Conservation (phyloP, 2,329 filamentous ascomycete species). For the Phoma sp. region DNA sequence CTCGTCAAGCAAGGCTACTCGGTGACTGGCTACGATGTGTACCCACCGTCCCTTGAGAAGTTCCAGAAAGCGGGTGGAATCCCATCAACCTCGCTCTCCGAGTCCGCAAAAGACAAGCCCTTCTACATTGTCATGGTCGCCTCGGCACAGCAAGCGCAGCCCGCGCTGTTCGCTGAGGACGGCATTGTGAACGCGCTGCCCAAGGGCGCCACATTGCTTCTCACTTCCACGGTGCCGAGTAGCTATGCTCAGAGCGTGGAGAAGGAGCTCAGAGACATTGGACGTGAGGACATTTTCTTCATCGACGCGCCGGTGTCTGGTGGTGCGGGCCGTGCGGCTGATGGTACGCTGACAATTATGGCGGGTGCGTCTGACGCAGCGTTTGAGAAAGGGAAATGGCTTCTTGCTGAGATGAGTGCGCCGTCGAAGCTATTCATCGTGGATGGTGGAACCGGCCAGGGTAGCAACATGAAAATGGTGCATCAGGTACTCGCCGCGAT, state of each 20-base stretch:
- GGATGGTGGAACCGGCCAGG: constrained; percentile 58
- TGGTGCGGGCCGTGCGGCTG: constrained; percentile 69
- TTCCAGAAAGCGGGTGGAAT: constrained; percentile 69
- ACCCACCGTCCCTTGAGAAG: constrained; percentile 67
- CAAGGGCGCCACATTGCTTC: constrained; percentile 64
- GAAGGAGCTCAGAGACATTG: constrained; percentile 60
- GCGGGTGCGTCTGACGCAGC: constrained; percentile 65
- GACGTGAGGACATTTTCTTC: constrained; percentile 67
- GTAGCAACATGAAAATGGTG: constrained; percentile 64
- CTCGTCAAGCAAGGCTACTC: constrained; percentile 70
- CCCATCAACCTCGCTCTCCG: constrained; percentile 64
- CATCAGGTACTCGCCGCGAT: constrained; percentile 65
- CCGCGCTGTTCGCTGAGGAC: constrained; percentile 67
- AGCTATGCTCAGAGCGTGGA: constrained; percentile 68
- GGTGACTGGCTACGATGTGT: constrained; percentile 76
- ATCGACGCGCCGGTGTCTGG: constrained; percentile 77
- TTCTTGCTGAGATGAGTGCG: constrained; percentile 70
- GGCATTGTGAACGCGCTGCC: constrained; percentile 59
- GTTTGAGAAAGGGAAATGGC: constrained; percentile 61
- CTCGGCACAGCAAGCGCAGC: constrained; percentile 70
- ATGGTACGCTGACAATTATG: constrained; percentile 78
- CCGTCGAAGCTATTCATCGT: constrained; percentile 63
- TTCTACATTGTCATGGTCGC: constrained; percentile 79
- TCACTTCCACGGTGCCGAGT: constrained; percentile 74
- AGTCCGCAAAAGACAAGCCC: constrained; percentile 64